Conservation (phyloP, 306 rosid species). For the Malus fusca region DNA sequence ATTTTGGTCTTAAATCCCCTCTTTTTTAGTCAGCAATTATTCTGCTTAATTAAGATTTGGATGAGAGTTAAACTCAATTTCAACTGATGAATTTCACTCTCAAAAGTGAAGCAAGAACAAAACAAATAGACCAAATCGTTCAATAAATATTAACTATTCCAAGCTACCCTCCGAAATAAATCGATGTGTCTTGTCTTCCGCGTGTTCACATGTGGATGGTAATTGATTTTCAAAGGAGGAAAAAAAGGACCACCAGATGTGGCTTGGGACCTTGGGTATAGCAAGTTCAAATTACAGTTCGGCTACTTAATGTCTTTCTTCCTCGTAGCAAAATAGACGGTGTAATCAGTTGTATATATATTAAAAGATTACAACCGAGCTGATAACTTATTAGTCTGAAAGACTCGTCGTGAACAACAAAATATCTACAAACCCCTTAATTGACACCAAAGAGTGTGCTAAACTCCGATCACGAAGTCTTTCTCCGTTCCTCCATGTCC, state of each 20-base stretch:
- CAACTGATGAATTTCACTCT: not conserved
- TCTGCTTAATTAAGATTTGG: too few relatives aligned
- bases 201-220: not conserved
- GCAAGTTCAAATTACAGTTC: too few relatives aligned
- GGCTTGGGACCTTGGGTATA: not conserved
- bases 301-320: not conserved
- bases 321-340: too few relatives aligned
- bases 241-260: not conserved
- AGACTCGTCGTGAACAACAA: not conserved
- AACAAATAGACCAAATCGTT: not conserved
- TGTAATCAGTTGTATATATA: not conserved
- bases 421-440: not conserved
- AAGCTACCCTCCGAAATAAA: not conserved
- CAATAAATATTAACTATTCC: not conserved
- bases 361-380: too few relatives aligned
- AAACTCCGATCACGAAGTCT: not conserved
- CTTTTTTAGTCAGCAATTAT: too few relatives aligned
- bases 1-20: too few relatives aligned
- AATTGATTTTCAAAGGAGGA: not conserved
- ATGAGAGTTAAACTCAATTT: too few relatives aligned
- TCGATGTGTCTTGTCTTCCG: not conserved
- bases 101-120: not conserved
- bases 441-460: not conserved
- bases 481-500: too few relatives aligned
- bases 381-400: not conserved